Conservation (phyloP, 2,329 filamentous ascomycete genomes). For the Ascochyta clinopodiicola region DNA sequence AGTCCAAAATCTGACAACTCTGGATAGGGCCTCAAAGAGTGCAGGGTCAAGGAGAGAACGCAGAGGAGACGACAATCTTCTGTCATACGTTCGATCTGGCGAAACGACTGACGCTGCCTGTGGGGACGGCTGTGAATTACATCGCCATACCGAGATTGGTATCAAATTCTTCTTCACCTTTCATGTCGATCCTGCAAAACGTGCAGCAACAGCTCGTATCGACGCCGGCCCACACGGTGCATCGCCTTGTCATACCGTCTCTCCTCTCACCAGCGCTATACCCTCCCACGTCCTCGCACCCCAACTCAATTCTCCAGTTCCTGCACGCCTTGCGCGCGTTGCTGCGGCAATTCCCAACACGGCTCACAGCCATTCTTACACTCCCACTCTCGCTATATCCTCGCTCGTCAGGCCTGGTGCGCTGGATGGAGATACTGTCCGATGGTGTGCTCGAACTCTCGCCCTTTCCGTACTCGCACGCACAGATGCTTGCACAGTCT, state of each 20-base stretch:
- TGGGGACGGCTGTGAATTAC: slow-evolving; percentile 52
- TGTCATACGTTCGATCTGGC: slow-evolving; percentile 61
- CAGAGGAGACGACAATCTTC: slow-evolving; percentile 57
- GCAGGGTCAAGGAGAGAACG: slow-evolving; percentile 48
- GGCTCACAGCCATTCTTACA: slow-evolving; percentile 75
- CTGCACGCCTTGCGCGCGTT: slow-evolving; percentile 79
- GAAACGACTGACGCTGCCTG: slow-evolving; percentile 54
- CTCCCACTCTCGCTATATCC: slow-evolving; percentile 82
- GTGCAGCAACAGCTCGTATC: slow-evolving; percentile 61
- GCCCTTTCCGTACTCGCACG: slow-evolving; percentile 68
- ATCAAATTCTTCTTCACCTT: slow-evolving; percentile 59
- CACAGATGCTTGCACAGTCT: slow-evolving; percentile 56
- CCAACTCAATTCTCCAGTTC: slow-evolving; percentile 78
- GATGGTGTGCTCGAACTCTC: slow-evolving; percentile 89
- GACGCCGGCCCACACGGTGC: slow-evolving; percentile 65
- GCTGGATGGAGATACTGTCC: slow-evolving; percentile 83
- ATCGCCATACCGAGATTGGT: slow-evolving; percentile 65
- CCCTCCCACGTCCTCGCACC: slow-evolving; percentile 70
- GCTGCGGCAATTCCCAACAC: slow-evolving; percentile 69
- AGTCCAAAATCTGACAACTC: slow-evolving; percentile 24
- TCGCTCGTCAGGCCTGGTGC: slow-evolving; percentile 74
- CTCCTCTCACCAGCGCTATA: slow-evolving; percentile 89
- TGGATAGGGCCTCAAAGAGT: slow-evolving; percentile 22
- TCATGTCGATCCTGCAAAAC: slow-evolving; percentile 70
- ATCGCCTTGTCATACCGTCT: slow-evolving; percentile 83